Evolutionary conservation across 371 early-diverging fungal species (phyloP).

Genomic region (Mortierella sp.): DNA sequence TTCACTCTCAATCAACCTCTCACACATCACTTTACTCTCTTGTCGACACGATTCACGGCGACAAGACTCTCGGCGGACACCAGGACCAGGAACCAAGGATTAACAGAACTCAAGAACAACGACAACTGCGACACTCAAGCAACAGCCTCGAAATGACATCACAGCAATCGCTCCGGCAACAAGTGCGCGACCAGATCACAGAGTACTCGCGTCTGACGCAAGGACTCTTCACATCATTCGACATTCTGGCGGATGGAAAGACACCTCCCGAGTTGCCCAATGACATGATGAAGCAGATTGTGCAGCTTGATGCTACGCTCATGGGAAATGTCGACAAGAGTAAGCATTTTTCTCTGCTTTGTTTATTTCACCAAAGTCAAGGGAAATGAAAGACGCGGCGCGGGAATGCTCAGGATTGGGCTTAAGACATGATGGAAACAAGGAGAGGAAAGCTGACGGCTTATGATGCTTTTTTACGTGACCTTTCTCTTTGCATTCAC

Average conservation of each 20-base stretch:
- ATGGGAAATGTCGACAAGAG: constrained; percentile 56
- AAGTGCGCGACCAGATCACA: constrained; percentile 46
- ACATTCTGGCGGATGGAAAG: constrained; percentile 39
- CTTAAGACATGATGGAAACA: no score
- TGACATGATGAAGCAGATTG: constrained; percentile 45
- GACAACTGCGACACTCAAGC: background rate
- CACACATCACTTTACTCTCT: background rate
- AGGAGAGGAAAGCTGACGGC: background rate
- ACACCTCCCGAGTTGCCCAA: constrained; percentile 23
- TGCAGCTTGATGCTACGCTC: constrained; percentile 42
- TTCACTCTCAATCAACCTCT: background rate
- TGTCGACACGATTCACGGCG: background rate
- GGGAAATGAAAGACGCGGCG: background rate
- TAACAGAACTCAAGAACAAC: background rate
- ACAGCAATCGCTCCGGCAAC: constrained; percentile 48
- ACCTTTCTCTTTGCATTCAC: background rate
- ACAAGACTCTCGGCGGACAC: no score
- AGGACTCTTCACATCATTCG: constrained; percentile 32
- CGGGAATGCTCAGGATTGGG: no score
- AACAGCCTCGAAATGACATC: constrained; percentile 10
- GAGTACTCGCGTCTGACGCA: constrained; percentile 52
- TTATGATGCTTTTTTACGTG: background rate
- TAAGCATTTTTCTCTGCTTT: constrained; percentile 8
- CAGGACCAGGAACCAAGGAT: background rate
- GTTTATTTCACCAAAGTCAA: background rate